A percentile compares a stretch with the other conserved stretches of the same genome.
phyloP scores from a whole-genome alignment of 2,329 filamentous ascomycete genomes.

The Lasiodiplodia citricola region DNA sequence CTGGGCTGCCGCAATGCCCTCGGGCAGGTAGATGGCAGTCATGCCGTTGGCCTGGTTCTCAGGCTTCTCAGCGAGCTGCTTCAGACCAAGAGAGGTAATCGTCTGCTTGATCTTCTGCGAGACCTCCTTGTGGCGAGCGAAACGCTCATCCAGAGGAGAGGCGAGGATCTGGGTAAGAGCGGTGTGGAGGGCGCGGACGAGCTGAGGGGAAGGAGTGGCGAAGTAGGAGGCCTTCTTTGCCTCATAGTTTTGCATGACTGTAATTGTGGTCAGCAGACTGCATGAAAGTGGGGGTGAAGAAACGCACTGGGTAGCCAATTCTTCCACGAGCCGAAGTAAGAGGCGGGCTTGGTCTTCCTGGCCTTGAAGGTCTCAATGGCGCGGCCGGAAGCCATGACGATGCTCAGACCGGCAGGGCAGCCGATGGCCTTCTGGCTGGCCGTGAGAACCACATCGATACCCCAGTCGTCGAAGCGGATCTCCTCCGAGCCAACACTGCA shows the following conservation, averaged over 20 bases:
- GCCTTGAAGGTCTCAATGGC: slow-evolving; percentile 81
- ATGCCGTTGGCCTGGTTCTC: slow-evolving; percentile 96
- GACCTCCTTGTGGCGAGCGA: slow-evolving; percentile 77
- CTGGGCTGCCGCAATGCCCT: slow-evolving; percentile 78
- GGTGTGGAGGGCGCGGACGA: slow-evolving; percentile 91
- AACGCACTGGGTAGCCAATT: slow-evolving; percentile 87
- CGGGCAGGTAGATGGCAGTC: slow-evolving; percentile 96
- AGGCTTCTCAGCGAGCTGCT: slow-evolving; percentile 82
- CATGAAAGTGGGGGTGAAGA: slow-evolving; percentile 28
- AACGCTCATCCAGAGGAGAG: slow-evolving; percentile 80
- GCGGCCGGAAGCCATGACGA: slow-evolving; percentile 89
- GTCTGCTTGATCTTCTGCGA: slow-evolving; percentile 88
- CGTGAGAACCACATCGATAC: slow-evolving; percentile 88
- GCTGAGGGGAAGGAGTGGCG: slow-evolving; percentile 91
- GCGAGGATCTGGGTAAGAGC: slow-evolving; percentile 83
- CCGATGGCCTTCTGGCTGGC: slow-evolving; percentile 97
- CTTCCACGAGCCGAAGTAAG: slow-evolving; percentile 96
- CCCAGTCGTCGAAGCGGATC: slow-evolving; percentile 95
- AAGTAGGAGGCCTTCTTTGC: slow-evolving; percentile 98
- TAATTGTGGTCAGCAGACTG: slow-evolving; percentile 31
- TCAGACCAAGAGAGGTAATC: slow-evolving; percentile 78
- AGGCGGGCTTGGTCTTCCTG: slow-evolving; percentile 79
- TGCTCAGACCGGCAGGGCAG: slow-evolving; percentile 90
- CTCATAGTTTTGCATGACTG: slow-evolving; percentile 99
- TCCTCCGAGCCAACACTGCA: slow-evolving; percentile 97